Base-by-base conservation (phyloP, 106 monocot genomes). In the Phalaenopsis equestris region DNA sequence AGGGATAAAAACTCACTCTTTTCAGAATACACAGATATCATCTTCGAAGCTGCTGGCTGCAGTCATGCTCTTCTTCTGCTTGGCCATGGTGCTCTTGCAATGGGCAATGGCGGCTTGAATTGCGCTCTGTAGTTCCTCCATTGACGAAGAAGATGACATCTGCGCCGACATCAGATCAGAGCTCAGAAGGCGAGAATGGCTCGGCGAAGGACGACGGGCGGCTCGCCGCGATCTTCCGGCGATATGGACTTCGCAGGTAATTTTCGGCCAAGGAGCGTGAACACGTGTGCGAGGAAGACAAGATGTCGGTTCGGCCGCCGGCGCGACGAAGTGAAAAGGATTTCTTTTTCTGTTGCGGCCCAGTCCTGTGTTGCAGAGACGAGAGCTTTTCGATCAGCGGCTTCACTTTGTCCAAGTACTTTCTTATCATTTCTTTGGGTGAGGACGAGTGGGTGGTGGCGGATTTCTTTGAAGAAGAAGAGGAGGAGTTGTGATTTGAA, bases 101-200 rank as follows among this genome's bases (percentile, higher is more conserved):
- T 96, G 93, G 0, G 96, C 91, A 37, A 96, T 96, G 19, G 96
- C 96, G 2, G 93, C 93, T 58, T 96, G 89, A 38, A 96, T 91
- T 3, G 96, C 96, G 80, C 84, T 96, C 72, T 96, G 96, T 75
- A 96, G 84, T 85, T 96, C 96, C 84, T 93, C 93, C 93, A 96
- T 96, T 1, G 96, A 90, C 3, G 89, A 88, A 6, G 88, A 77
- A 2, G 88, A 77, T 1, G 82, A 56, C 37, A 0, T 77, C 67
- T 6, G 55, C 58, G 38, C 39, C 4, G 30, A 55, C 4, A 37
- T 23, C 8, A 77, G 39, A 5, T 73, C 73, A 8, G 68, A 45
- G 52, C 21, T 41, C 72, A 96, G 83, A 56, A 96, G 38, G 0
- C 96, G 91, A 1, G 96, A 96, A 76, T 91, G 96, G 55, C 83